Conservation (phyloP, 164 flowering plant species). For the Nelumbo lutea region DNA sequence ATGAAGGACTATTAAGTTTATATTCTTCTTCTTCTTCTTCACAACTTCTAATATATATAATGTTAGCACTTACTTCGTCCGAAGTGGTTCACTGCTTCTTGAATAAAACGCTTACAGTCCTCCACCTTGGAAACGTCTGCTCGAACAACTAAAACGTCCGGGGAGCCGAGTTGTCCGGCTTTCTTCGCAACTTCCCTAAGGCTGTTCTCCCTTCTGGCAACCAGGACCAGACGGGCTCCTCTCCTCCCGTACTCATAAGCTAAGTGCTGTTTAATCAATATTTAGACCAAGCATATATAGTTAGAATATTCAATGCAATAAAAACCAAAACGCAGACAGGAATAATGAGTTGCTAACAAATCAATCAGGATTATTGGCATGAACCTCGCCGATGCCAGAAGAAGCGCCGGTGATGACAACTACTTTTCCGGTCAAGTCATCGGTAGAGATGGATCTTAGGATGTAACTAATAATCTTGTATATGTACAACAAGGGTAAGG, state of each 20-base stretch:
- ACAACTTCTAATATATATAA: no score
- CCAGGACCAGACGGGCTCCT: slow-evolving; percentile 33
- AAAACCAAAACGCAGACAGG: no score
- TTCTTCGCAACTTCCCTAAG: slow-evolving; percentile 38
- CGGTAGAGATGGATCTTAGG: slow-evolving; percentile 25
- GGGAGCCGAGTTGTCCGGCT: slow-evolving; percentile 42
- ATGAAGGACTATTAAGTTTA: no score
- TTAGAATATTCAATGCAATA: no score
- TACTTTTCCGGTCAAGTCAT: slow-evolving; percentile 52
- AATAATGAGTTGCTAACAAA: no score
- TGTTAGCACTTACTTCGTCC: slow-evolving; percentile 35
- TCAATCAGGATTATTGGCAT: neutral
- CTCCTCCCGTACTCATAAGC: slow-evolving; percentile 63
- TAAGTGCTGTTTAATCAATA: slow-evolving; percentile 22
- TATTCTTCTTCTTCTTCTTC: no score
- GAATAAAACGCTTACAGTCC: slow-evolving; percentile 38
- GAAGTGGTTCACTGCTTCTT: slow-evolving; percentile 39
- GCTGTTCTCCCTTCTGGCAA: slow-evolving; percentile 24
- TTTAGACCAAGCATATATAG: no score
- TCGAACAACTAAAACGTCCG: slow-evolving; percentile 34
- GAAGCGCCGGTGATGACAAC: slow-evolving; percentile 82
- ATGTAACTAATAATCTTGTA: slow-evolving; percentile 28
- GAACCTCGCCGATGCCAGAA: slow-evolving; percentile 82
- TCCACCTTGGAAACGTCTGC: slow-evolving; percentile 51
- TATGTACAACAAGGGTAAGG: slow-evolving; percentile 30